These are phyloP conservation scores for Leishmania mexicana DNA, from an alignment of 208 protist genomes.

Conservation along the genomic window DNA sequence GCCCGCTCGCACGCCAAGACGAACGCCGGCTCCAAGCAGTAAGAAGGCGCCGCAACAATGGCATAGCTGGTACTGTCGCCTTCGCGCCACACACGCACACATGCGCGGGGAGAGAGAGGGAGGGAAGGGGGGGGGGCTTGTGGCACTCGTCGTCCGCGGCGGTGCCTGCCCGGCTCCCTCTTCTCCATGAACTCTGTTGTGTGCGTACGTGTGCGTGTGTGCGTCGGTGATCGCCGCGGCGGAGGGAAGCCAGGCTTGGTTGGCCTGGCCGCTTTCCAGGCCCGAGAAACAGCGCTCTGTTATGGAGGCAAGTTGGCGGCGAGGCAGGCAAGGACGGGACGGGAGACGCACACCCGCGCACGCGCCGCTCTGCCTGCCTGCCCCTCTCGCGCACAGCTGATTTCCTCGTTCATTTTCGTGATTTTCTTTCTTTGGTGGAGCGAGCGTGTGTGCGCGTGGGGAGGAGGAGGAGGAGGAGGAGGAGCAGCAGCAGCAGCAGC, in stretches of 20 bases:
- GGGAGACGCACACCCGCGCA: neutral
- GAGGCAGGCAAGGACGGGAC: neutral
- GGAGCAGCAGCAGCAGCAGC: too few relatives aligned
- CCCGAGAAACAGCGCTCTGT: neutral
- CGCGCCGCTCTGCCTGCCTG: neutral
- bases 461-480: too few relatives aligned
- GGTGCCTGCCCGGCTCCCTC: neutral
- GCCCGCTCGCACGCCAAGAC: constrained; percentile 84
- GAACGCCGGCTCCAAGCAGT: constrained; percentile 79
- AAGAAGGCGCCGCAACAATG: neutral
- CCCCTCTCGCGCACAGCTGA: neutral
- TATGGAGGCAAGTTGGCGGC: neutral
- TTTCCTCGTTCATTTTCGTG: neutral
- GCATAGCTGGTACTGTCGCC: neutral
- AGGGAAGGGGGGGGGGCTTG: too few relatives aligned
- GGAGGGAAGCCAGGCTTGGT: neutral
- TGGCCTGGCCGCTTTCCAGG: neutral
- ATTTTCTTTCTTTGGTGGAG: too few relatives aligned
- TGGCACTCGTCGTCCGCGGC: neutral
- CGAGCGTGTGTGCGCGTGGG: too few relatives aligned
- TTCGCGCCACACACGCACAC: neutral
- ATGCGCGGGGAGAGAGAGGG: neutral
- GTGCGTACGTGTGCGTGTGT: too few relatives aligned
- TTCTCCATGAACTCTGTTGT: neutral
- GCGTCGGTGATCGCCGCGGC: too few relatives aligned